These are phyloP conservation scores for Populus deltoides DNA, from an alignment of 345 rosid species.

Conservation along the genomic window DNA sequence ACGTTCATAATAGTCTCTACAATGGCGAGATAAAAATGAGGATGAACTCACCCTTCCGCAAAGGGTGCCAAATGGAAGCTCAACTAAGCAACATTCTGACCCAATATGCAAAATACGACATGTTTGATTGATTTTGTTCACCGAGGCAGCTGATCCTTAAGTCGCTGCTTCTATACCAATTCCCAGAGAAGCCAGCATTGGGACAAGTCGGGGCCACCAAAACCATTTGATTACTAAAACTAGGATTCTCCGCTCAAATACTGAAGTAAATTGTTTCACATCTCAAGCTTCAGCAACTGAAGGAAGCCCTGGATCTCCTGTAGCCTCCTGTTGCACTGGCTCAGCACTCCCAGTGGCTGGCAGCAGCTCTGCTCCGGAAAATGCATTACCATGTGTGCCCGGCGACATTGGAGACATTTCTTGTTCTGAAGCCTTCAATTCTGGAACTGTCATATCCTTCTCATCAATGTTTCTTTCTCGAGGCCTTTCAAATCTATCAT, in stretches of 20 bases:
- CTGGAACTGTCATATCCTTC: conserved; percentile 27
- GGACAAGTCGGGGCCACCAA: background rate
- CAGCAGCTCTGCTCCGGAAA: conserved; percentile 14
- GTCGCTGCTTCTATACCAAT: too few species aligned
- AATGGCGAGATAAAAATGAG: too few species aligned
- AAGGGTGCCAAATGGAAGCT: too few species aligned
- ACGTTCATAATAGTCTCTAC: too few species aligned
- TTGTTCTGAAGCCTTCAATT: conserved; percentile 24
- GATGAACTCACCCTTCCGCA: too few species aligned
- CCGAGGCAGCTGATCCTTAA: too few species aligned
- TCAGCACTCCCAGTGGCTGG: conserved; percentile 16
- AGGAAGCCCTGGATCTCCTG: conserved; percentile 3
- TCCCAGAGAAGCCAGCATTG: background rate
- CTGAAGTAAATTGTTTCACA: background rate
- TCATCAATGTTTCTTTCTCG: conserved; percentile 16
- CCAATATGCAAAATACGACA: too few species aligned
- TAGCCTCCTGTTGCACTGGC: conserved; percentile 12
- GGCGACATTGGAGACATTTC: conserved; percentile 24
- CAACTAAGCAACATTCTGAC: too few species aligned
- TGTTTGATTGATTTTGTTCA: too few species aligned
- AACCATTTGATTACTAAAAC: background rate
- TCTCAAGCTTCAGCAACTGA: conserved; percentile 10
- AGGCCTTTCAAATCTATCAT: conserved; percentile 50
- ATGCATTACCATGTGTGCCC: conserved; percentile 12
- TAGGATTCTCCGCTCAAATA: background rate